Evolutionary conservation across 2,329 filamentous ascomycete species (phyloP).

Genomic region (Fusarium hainanense): DNA sequence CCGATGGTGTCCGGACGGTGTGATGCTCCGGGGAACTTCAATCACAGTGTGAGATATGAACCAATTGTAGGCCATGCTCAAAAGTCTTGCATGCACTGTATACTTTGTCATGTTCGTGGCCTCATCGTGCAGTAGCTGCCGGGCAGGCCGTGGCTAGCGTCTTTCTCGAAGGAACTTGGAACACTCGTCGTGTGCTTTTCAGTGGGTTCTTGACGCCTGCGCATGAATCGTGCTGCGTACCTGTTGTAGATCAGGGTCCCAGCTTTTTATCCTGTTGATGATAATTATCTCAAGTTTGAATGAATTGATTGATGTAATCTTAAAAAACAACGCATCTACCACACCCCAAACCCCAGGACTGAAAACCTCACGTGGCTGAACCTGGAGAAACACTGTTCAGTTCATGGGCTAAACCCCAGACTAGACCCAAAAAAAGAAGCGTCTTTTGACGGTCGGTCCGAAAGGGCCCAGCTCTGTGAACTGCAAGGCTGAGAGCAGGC

Average conservation of each 20-base stretch:
- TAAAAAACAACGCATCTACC: slow-evolving; percentile 13
- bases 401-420: slow-evolving; percentile 21
- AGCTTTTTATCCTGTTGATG: neutral
- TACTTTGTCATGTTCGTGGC: slow-evolving; percentile 28
- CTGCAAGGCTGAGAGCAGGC: slow-evolving; percentile 39
- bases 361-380: slow-evolving; percentile 23
- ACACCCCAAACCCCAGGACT: slow-evolving; percentile 2
- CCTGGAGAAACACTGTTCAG: slow-evolving; percentile 42
- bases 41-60: slow-evolving; percentile 33
- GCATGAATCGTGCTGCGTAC: slow-evolving; percentile 30
- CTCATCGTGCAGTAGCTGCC: slow-evolving; percentile 47
- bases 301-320: slow-evolving; percentile 24
- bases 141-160: slow-evolving; percentile 40
- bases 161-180: slow-evolving; percentile 43
- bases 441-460: slow-evolving; percentile 41
- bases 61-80: neutral
- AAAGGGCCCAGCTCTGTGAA: slow-evolving; percentile 39
- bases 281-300: neutral
- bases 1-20: slow-evolving; percentile 7
- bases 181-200: slow-evolving; percentile 35
- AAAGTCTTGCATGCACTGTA: slow-evolving; percentile 32
- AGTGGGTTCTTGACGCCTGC: slow-evolving; percentile 15
- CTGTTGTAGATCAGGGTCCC: slow-evolving; percentile 8
- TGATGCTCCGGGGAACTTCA: neutral
- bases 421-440: slow-evolving; percentile 36